A percentile compares a stretch with the other conserved stretches of the same genome.
These are phyloP conservation scores for Lactifluus echinatus DNA, from an alignment of 768 basidiomycete species.

Conservation along the genomic window DNA sequence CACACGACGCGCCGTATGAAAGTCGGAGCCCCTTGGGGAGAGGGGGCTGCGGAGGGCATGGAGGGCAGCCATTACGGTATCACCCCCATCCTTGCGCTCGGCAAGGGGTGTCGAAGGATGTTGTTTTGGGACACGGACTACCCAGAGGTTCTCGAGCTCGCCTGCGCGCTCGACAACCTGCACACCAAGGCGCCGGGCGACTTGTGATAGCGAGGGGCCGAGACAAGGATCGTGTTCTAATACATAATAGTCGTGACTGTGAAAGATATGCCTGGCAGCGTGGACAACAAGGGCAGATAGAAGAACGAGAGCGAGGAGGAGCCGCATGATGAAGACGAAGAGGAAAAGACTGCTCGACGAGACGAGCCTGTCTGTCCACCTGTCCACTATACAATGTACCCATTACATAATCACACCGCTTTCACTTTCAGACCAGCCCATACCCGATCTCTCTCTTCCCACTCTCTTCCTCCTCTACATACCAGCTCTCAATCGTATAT, in stretches of 20 bases:
- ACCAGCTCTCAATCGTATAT: constrained; percentile 17
- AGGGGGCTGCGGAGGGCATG: constrained; percentile 34
- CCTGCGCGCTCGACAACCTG: constrained; percentile 87
- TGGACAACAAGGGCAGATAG: constrained; percentile 27
- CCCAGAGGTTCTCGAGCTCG: constrained; percentile 73
- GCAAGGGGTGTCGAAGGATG: constrained; percentile 7
- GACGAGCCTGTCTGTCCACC: too few relatives aligned
- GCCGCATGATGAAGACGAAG: constrained; percentile 12
- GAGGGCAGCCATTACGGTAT: constrained; percentile 44
- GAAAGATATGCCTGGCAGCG: constrained; percentile 41
- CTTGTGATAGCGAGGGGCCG: constrained; percentile 49
- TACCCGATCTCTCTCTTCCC: background rate
- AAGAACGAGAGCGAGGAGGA: constrained; percentile 24
- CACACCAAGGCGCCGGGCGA: constrained; percentile 54
- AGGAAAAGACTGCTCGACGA: background rate
- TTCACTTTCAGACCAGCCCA: background rate
- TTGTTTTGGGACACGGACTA: constrained; percentile 55
- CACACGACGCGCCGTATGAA: constrained; percentile 34
- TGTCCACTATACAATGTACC: too few relatives aligned
- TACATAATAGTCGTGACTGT: constrained; percentile 76
- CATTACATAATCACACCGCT: constrained; percentile 2
- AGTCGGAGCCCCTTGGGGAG: constrained; percentile 35
- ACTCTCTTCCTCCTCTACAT: constrained; percentile 1
- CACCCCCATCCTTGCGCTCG: constrained; percentile 30
- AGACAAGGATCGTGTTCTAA: constrained; percentile 51